Conservation (phyloP, 139 green algal genomes). For the Parachlorella kessleri region DNA sequence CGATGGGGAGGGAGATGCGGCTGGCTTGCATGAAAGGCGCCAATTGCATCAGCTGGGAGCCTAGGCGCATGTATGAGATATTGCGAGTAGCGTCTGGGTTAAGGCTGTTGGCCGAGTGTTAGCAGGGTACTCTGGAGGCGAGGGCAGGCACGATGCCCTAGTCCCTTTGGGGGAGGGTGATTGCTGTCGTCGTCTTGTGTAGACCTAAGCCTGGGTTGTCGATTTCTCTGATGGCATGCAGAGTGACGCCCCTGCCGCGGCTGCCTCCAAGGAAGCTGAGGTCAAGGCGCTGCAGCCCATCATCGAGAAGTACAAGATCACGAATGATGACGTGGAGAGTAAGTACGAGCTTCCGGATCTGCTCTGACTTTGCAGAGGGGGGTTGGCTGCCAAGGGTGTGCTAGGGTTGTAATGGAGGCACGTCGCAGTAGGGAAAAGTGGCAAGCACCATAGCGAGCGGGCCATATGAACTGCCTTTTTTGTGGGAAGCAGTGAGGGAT, state of each 20-base stretch:
- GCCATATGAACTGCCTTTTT: background rate
- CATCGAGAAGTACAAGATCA: constrained; percentile 42
- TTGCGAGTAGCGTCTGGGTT: too few species aligned
- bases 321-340: constrained; percentile 28
- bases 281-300: constrained; percentile 22
- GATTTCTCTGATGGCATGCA: background rate
- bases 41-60: too few species aligned
- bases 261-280: constrained; percentile 10
- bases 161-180: background rate
- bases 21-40: too few species aligned
- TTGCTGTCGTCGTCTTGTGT: background rate
- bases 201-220: background rate
- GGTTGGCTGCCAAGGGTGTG: background rate
- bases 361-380: background rate
- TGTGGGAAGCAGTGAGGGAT: background rate
- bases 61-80: too few species aligned
- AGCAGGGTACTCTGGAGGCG: background rate
- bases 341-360: background rate
- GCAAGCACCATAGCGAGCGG: background rate
- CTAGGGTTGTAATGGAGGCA: background rate
- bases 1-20: too few species aligned
- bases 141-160: background rate
- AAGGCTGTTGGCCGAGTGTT: background rate
- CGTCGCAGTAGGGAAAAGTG: background rate
- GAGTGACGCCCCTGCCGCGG: constrained; percentile 27